Base-by-base conservation (phyloP, 78 protist genomes). In the Abeoforma whisleri region DNA sequence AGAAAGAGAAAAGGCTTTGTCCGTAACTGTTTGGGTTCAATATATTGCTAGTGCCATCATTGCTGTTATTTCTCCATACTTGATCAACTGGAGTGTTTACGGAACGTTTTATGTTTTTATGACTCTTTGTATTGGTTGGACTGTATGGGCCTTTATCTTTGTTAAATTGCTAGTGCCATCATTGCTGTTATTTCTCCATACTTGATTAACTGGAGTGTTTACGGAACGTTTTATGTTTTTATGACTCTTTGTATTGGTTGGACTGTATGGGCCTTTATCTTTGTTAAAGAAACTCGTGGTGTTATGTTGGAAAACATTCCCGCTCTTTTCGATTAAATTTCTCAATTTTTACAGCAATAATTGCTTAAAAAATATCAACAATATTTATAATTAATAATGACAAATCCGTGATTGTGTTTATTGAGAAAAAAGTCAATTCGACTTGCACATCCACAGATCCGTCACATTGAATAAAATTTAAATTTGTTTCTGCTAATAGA, bases 211-310 rank as follows among this genome's bases (percentile, higher is more conserved):
- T 74, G 79, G 79, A 37, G 71, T 19, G 22, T 22, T 25, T 30
- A 30, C 19, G 79, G 79, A 22, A 74, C 79, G 19, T 74, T 74
- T 39, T 74, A 74, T 39, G 79, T 74, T 19, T 74, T 74, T 22
- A 39, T 34, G 19, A 39, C 34, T 25, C 22, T 74, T 30, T 74
- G 79, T 22, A 22, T 74, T 39, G 36, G 36, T 25, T n/a, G n/a
- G n/a, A n/a, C n/a, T n/a, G n/a, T n/a, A n/a, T 74, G 32, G 79
- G 79, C 79, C 19, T 74, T 74, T 74, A 39, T 74, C 36, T 74
- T 74, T 22, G 36, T 74, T 39, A 74, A 74, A 39, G 79, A 74
- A 22, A 74, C 79, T 39, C 32, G 36, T 34, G 79, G 79, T 74
- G 79, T 74, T 19, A 34, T 39, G 22, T 22, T 74, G 79, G 79